These are phyloP conservation scores for Torulaspora indica DNA, from an alignment of 805 yeast species.

Conservation along the genomic window DNA sequence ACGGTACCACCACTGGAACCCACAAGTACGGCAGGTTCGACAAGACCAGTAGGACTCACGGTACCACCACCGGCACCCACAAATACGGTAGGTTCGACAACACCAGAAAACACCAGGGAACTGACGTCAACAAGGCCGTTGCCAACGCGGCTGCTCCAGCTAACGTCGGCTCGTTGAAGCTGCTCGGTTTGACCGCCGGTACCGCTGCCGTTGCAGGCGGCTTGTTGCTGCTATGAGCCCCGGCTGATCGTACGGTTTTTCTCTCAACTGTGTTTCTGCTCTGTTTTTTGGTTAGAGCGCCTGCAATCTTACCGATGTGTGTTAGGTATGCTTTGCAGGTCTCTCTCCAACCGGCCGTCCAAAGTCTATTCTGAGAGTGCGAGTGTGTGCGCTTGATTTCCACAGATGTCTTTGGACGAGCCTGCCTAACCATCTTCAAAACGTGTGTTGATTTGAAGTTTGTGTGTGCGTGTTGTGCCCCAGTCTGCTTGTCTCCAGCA, in stretches of 20 bases:
- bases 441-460: slow-evolving; percentile 8
- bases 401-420: neutral
- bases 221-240: slow-evolving; percentile 41
- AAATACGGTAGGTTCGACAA: slow-evolving; percentile 51
- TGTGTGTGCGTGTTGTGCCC: slow-evolving; percentile 14
- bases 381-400: slow-evolving; percentile 10
- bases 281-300: neutral
- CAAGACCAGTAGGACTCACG: slow-evolving; percentile 33
- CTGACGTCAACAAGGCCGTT: slow-evolving; percentile 27
- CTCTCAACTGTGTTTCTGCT: slow-evolving; percentile 3
- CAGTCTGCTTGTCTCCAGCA: slow-evolving; percentile 12
- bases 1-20: slow-evolving; percentile 51
- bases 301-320: neutral
- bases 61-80: slow-evolving; percentile 50
- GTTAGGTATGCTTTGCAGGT: slow-evolving; percentile 1
- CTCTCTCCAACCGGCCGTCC: neutral
- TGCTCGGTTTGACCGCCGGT: slow-evolving; percentile 37
- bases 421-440: slow-evolving; percentile 3
- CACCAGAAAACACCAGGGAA: slow-evolving; percentile 31
- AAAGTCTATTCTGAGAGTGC: slow-evolving; percentile 6
- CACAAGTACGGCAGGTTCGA: slow-evolving; percentile 53
- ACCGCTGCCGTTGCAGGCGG: slow-evolving; percentile 50
- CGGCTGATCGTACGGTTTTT: neutral
- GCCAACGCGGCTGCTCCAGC: slow-evolving; percentile 26
- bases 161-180: slow-evolving; percentile 21